Conservation (phyloP, 2,329 filamentous ascomycete species). For the Phialophora macrospora region DNA sequence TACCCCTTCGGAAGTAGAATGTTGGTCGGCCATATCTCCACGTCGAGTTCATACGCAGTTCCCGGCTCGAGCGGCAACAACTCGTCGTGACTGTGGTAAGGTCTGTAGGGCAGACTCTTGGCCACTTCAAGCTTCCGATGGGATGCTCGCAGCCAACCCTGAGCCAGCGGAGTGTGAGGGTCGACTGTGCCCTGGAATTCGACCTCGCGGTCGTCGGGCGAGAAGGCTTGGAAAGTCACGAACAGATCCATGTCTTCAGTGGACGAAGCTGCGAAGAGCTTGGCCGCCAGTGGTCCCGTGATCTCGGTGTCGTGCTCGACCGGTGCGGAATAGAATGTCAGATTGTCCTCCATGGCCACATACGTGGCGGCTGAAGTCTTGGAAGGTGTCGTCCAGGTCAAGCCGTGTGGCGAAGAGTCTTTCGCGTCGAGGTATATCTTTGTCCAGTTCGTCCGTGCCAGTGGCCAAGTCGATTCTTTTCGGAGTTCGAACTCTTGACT, state of each 20-base stretch:
- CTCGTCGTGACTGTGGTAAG: constrained; percentile 27
- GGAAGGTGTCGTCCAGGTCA: constrained; percentile 9
- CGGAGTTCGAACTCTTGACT: constrained; percentile 13
- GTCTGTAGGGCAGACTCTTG: constrained; percentile 19
- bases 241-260: constrained; percentile 25
- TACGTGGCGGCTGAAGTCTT: constrained; percentile 2
- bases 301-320: constrained; percentile 19
- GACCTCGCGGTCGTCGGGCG: constrained; percentile 20
- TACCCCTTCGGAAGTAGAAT: constrained; percentile 22
- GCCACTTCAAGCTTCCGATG: constrained; percentile 24
- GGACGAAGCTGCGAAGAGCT: constrained; percentile 22
- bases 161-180: constrained; percentile 27
- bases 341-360: not conserved
- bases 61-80: constrained; percentile 15
- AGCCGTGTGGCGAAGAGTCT: not conserved
- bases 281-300: constrained; percentile 24
- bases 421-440: constrained; percentile 16
- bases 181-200: constrained; percentile 27
- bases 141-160: constrained; percentile 27
- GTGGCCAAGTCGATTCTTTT: constrained; percentile 19
- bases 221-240: constrained; percentile 27
- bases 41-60: constrained; percentile 21
- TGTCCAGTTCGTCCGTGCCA: constrained; percentile 22
- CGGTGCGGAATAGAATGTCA: constrained; percentile 22
- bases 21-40: constrained; percentile 27